Evolutionary conservation across 495 filamentous ascomycete species (phyloP), one percentile per base, ranked within the genome.

Genomic region (Cercophora scortea): DNA sequence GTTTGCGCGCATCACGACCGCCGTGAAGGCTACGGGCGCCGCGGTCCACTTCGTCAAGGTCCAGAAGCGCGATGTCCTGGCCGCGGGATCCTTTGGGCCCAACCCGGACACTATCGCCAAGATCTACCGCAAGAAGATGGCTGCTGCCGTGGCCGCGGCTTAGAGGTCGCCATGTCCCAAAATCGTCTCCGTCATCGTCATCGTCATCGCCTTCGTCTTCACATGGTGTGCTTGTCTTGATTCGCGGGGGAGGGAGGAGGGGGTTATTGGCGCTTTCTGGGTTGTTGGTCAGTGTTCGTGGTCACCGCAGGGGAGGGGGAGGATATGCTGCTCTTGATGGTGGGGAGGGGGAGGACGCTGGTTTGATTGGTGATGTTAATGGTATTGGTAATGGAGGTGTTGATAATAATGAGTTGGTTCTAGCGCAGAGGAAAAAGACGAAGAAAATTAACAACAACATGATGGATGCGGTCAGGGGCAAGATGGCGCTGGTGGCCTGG

Each of bases 41-140:
- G 39, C 33, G 19, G 47, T 53, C 11, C 50, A 57, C 33, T 60
- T 69, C 13, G 32, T 69, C 42, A 58, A 59, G 45, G 54, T 61
- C 15, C 51, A 55, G 25, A 61, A 62, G 57, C 43, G 55, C 38
- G 66, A 69, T 55, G 64, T 69, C 47, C 48, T 67, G 49, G 57
- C 55, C 17, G 62, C 55, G 13, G 66, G 64, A 18, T 55, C 50
- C 16, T 47, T 65, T 44, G 64, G 62, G 17, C 62, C 62, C 32
- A 63, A 62, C 59, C 58, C 62, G 51, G 62, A 62, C 19, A 56
- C 50, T 36, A 65, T 67, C 18, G 59, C 60, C n/a, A 60, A 61
- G 60, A 56, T 69, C 18, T 67, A 61, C 49, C 52, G 60, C n/a
- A 61, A 63, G 64, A 65, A 59, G 64, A 52, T 67, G 51, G 65